A percentile compares a stretch with the other conserved stretches of the same genome.
Evolutionary conservation across 2,329 filamentous ascomycete species (phyloP).

Genomic region (Aspergillus ustus): DNA sequence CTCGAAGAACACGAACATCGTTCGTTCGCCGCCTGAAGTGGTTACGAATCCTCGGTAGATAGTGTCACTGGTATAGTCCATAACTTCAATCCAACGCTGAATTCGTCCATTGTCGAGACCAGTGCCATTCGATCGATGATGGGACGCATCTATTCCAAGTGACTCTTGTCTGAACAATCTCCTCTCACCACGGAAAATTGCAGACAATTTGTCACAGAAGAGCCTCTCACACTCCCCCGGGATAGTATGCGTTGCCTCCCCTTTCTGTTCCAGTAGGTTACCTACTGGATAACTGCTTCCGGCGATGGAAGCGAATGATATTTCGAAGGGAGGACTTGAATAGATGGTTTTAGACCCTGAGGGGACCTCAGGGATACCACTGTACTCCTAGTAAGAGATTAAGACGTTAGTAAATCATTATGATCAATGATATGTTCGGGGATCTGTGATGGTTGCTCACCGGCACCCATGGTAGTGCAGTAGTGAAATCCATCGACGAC

Average conservation of each 20-base stretch:
- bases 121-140: conserved; percentile 37
- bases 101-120: conserved; percentile 30
- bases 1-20: conserved; percentile 89
- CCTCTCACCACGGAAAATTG: conserved; percentile 96
- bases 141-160: conserved; percentile 78
- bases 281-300: conserved; percentile 55
- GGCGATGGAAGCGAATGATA: conserved; percentile 67
- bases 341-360: conserved; percentile 83
- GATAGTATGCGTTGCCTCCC: conserved; percentile 95
- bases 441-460: conserved; percentile 50
- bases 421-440: not conserved
- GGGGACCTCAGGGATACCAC: conserved; percentile 95
- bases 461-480: conserved; percentile 88
- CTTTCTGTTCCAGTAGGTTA: conserved; percentile 56
- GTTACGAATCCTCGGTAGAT: conserved; percentile 86
- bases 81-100: conserved; percentile 44
- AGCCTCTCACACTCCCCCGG: conserved; percentile 99
- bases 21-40: conserved; percentile 70
- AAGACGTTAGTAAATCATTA: conserved; percentile 9
- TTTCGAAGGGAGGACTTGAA: conserved; percentile 86
- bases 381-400: conserved; percentile 64
- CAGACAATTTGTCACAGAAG: conserved; percentile 95
- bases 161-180: conserved; percentile 75
- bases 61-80: conserved; percentile 81
- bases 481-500: conserved; percentile 86